Evolutionary conservation across 768 basidiomycete genomes (phyloP).

Genomic region (Termitomyces sp.): DNA sequence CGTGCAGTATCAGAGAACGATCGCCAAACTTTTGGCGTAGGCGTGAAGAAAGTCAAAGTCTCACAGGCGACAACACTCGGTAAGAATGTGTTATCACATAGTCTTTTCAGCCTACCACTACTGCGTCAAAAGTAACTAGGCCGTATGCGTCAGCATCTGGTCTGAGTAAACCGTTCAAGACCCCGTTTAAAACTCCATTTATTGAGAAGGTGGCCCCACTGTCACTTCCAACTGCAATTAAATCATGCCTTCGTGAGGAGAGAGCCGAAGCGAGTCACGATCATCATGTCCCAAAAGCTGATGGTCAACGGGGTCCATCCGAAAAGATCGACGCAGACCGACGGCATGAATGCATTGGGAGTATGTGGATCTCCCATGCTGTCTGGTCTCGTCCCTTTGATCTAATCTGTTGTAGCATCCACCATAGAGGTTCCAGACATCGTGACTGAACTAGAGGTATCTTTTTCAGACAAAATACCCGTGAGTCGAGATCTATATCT

Average conservation of each 20-base stretch:
- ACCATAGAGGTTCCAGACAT: conserved; percentile 23
- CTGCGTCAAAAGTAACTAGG: conserved; percentile 37
- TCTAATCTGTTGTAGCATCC: not conserved
- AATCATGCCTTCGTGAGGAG: not conserved
- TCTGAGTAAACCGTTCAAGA: conserved; percentile 48
- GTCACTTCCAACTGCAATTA: conserved; percentile 7
- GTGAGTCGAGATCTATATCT: conserved; percentile 22
- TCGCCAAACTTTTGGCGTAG: not conserved
- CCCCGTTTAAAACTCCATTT: conserved; percentile 29
- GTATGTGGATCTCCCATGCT: not conserved
- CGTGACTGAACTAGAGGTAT: conserved; percentile 32
- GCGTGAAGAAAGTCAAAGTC: conserved; percentile 32
- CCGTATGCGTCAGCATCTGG: conserved; percentile 36
- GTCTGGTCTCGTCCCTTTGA: too few species aligned
- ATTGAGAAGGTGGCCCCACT: not conserved
- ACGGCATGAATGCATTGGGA: not conserved
- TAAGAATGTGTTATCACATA: conserved; percentile 10
- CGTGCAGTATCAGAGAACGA: conserved; percentile 7
- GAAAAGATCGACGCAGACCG: not conserved
- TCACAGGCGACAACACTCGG: conserved; percentile 28
- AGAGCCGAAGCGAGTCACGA: not conserved
- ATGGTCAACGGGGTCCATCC: not conserved
- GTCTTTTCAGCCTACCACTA: not conserved
- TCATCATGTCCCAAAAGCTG: not conserved
- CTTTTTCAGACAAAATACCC: conserved; percentile 39